These are phyloP conservation scores for Circinella minor DNA, from an alignment of 371 early-diverging fungal genomes.

Conservation along the genomic window DNA sequence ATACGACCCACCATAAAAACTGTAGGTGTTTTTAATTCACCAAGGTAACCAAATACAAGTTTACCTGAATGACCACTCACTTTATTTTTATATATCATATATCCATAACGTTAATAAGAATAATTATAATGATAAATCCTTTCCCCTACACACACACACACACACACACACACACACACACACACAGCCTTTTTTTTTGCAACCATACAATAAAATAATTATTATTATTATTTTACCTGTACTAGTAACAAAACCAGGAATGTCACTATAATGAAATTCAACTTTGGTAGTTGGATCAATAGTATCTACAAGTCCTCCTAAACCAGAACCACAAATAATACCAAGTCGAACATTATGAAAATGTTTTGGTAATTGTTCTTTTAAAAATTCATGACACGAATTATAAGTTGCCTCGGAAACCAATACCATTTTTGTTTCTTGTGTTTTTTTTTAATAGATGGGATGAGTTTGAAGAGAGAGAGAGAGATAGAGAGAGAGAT, in stretches of 20 bases:
- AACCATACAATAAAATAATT: too few relatives aligned
- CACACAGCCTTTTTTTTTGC: too few relatives aligned
- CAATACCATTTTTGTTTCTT: not conserved
- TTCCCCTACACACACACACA: too few relatives aligned
- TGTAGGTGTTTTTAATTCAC: slow-evolving; percentile 67
- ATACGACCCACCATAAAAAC: slow-evolving; percentile 90
- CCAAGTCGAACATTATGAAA: slow-evolving; percentile 65
- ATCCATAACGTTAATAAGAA: too few relatives aligned
- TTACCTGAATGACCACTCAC: slow-evolving; percentile 92
- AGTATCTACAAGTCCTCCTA: slow-evolving; percentile 84
- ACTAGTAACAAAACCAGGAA: slow-evolving; percentile 86
- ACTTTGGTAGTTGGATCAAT: slow-evolving; percentile 64
- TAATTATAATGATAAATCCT: too few relatives aligned
- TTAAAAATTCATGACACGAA: slow-evolving; percentile 30
- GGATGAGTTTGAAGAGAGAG: too few relatives aligned
- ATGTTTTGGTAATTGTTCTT: slow-evolving; percentile 32
- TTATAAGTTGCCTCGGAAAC: slow-evolving; percentile 37
- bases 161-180: too few relatives aligned
- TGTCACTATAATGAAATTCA: slow-evolving; percentile 78
- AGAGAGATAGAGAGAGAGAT: too few relatives aligned
- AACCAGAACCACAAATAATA: slow-evolving; percentile 92
- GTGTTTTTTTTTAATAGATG: too few relatives aligned
- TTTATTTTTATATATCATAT: slow-evolving; percentile 17
- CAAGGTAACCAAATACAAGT: slow-evolving; percentile 88
- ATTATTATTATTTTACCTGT: slow-evolving; percentile 63